These are phyloP conservation scores for Dendrobium chrysotoxum DNA, from an alignment of 106 monocot genomes.

Conservation along the genomic window DNA sequence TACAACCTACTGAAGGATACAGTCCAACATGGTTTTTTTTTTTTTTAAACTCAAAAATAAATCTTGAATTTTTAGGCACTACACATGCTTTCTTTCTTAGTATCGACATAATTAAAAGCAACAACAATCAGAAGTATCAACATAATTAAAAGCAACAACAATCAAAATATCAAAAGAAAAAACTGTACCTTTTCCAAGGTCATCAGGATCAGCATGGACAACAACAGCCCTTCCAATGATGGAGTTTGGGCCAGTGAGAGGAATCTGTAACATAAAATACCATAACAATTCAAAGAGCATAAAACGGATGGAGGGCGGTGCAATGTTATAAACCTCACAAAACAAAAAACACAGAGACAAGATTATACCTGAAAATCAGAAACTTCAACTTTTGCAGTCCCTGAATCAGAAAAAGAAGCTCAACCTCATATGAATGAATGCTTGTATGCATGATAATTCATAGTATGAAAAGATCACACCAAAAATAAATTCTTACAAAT, in stretches of 20 bases:
- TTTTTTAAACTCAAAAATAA: not conserved
- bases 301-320: not conserved
- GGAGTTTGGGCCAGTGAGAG: conserved; percentile 61
- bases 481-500: not conserved
- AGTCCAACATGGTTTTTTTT: not conserved
- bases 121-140: not conserved
- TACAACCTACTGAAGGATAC: not conserved
- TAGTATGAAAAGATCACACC: not conserved
- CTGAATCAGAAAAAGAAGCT: conserved; percentile 16
- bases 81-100: not conserved
- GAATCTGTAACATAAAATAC: conserved; percentile 32
- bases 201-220: conserved; percentile 80
- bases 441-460: not conserved
- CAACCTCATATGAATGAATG: not conserved
- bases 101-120: not conserved
- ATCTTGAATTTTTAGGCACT: not conserved
- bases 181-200: conserved; percentile 68
- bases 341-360: not conserved
- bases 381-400: conserved; percentile 24
- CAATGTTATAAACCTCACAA: not conserved
- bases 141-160: not conserved
- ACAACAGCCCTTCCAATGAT: conserved; percentile 74
- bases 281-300: not conserved
- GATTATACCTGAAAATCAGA: conserved; percentile 30
- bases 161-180: not conserved